Percentiles rank a stretch among this genome's conserved stretches.
Conservation (phyloP, 148 eudicot species). For the Heliosperma pusillum region DNA sequence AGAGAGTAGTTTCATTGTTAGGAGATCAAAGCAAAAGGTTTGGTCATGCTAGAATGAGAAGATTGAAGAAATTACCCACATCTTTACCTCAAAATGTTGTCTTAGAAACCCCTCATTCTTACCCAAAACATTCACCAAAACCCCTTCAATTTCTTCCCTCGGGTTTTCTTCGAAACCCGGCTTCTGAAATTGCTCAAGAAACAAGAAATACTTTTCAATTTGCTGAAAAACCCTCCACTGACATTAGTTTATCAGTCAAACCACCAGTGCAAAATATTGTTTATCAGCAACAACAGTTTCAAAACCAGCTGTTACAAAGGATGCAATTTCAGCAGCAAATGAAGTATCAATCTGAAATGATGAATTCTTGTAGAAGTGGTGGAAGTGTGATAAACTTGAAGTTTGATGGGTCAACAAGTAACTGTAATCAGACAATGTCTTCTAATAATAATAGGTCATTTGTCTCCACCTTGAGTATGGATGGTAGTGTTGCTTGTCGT, state of each 20-base stretch:
- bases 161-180: constrained; percentile 20
- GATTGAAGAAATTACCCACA: constrained; percentile 21
- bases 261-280: constrained; percentile 25
- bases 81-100: constrained; percentile 36
- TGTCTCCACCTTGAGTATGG: constrained; percentile 48
- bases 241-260: constrained; percentile 33
- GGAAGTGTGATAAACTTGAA: constrained; percentile 39
- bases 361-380: constrained; percentile 26
- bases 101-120: constrained; percentile 33
- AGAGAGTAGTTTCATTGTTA: constrained; percentile 44
- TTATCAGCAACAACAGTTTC: constrained; percentile 17
- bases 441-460: constrained; percentile 46
- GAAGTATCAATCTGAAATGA: constrained; percentile 34
- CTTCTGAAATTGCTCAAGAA: constrained; percentile 25
- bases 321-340: constrained; percentile 39
- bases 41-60: constrained; percentile 46
- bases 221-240: constrained; percentile 30
- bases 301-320: neutral
- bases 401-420: constrained; percentile 36
- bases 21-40: constrained; percentile 22
- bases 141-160: constrained; percentile 22
- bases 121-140: constrained; percentile 21
- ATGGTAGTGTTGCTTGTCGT: constrained; percentile 31
- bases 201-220: constrained; percentile 17
- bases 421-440: constrained; percentile 38